These are phyloP conservation scores for Cyclocybe aegerita DNA, from an alignment of 768 basidiomycete genomes.

Conservation along the genomic window DNA sequence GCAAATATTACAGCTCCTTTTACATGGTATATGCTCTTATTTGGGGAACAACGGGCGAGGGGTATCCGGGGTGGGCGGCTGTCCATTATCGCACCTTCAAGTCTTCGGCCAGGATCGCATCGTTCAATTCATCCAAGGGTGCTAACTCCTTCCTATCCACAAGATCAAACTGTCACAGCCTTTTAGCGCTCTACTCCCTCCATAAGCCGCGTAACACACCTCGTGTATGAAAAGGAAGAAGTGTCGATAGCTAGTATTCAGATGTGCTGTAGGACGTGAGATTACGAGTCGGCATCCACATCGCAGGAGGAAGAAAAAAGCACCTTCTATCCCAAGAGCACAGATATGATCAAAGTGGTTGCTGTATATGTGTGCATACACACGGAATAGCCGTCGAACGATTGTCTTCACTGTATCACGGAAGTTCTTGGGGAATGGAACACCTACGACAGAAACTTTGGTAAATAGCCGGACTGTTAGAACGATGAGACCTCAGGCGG, in stretches of 20 bases:
- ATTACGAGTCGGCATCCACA: not conserved
- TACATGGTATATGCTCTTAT: not conserved
- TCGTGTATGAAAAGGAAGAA: slow-evolving; percentile 97
- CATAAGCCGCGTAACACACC: slow-evolving; percentile 41
- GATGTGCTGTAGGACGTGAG: slow-evolving; percentile 65
- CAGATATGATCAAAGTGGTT: slow-evolving; percentile 99
- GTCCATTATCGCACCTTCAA: slow-evolving; percentile 34
- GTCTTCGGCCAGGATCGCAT: slow-evolving; percentile 71
- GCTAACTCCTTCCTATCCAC: slow-evolving; percentile 97
- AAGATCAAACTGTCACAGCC: slow-evolving; percentile 69
- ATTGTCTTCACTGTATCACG: slow-evolving; percentile 90
- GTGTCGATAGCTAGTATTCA: slow-evolving; percentile 98
- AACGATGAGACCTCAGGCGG: slow-evolving; percentile 3
- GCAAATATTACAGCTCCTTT: not conserved
- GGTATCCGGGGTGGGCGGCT: slow-evolving; percentile 7
- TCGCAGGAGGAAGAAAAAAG: slow-evolving; percentile 9
- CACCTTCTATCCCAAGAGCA: slow-evolving; percentile 97
- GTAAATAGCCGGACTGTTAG: not conserved
- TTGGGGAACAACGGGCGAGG: not conserved
- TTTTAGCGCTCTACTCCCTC: slow-evolving; percentile 1
- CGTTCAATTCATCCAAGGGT: slow-evolving; percentile 93
- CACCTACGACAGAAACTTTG: slow-evolving; percentile 47
- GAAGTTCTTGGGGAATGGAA: slow-evolving; percentile 89
- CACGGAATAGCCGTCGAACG: slow-evolving; percentile 88
- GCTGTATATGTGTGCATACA: slow-evolving; percentile 98